Evolutionary conservation across 2,329 filamentous ascomycete species (phyloP).

Genomic region (Colletotrichum camelliae): DNA sequence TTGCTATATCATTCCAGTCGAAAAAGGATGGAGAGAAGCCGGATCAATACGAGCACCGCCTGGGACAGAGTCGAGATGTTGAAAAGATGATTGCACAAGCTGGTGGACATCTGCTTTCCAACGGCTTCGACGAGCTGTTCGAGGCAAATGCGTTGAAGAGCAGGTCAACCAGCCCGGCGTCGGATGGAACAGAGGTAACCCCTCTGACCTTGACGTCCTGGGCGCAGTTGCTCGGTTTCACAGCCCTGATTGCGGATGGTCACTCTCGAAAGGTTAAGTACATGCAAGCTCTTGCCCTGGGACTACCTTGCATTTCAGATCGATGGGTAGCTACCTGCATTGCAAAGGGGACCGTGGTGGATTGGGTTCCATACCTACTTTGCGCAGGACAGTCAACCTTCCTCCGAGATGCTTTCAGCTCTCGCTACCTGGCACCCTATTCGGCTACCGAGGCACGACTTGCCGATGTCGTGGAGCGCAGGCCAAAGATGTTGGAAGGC

Average conservation of each 20-base stretch:
- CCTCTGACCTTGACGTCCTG: slow-evolving; percentile 58
- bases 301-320: slow-evolving; percentile 82
- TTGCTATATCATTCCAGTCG: slow-evolving; percentile 77
- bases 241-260: slow-evolving; percentile 83
- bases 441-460: slow-evolving; percentile 63
- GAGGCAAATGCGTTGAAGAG: slow-evolving; percentile 46
- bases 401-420: slow-evolving; percentile 78
- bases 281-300: slow-evolving; percentile 91
- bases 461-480: slow-evolving; percentile 57
- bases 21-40: slow-evolving; percentile 55
- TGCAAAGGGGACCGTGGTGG: slow-evolving; percentile 62
- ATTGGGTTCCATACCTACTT: slow-evolving; percentile 84
- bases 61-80: slow-evolving; percentile 50
- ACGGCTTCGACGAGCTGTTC: slow-evolving; percentile 85
- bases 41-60: slow-evolving; percentile 49
- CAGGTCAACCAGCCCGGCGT: slow-evolving; percentile 32
- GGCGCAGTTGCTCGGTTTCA: slow-evolving; percentile 70
- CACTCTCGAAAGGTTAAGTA: slow-evolving; percentile 91
- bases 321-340: slow-evolving; percentile 83
- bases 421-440: slow-evolving; percentile 70
- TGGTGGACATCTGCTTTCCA: slow-evolving; percentile 74
- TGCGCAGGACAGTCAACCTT: slow-evolving; percentile 82
- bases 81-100: slow-evolving; percentile 69
- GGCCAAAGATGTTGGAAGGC: slow-evolving; percentile 68
- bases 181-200: slow-evolving; percentile 31